Conservation (phyloP, 2,329 filamentous ascomycete species). For the Penicillium sp. region DNA sequence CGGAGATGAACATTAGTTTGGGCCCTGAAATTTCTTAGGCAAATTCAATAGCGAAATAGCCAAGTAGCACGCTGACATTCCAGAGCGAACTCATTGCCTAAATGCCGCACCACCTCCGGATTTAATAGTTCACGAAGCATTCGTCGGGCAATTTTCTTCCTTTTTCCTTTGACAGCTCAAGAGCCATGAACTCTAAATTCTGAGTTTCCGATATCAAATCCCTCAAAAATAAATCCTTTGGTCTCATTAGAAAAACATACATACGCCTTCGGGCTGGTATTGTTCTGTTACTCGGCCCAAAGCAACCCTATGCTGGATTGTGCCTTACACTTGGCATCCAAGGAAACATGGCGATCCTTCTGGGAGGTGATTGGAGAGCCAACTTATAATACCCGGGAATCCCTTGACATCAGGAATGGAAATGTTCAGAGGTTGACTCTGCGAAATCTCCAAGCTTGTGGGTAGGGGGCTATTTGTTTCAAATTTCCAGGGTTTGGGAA, state of each 20-base stretch:
- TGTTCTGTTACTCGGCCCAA: neutral
- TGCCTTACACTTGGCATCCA: neutral
- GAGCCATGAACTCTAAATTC: neutral
- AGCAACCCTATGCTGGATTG: neutral
- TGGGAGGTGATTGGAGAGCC: neutral
- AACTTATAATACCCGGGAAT: neutral
- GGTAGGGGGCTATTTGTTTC: neutral
- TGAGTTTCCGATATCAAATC: neutral
- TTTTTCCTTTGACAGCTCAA: neutral
- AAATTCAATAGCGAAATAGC: too few species aligned
- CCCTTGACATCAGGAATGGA: neutral
- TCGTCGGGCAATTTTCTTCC: neutral
- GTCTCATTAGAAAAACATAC: neutral
- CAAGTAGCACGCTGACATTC: constrained; percentile 2
- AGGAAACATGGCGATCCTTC: neutral
- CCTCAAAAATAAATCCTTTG: neutral
- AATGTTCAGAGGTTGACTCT: neutral
- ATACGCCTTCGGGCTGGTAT: too few species aligned
- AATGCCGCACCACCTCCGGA: too few species aligned
- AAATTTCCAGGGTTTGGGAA: too few species aligned
- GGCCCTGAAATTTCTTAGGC: too few species aligned
- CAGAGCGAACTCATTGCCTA: neutral
- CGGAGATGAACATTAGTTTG: too few species aligned
- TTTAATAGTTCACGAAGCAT: neutral
- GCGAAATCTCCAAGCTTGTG: neutral